These are phyloP conservation scores for Lichtheimia ramosa DNA, from an alignment of 371 early-diverging fungal species.

Conservation along the genomic window DNA sequence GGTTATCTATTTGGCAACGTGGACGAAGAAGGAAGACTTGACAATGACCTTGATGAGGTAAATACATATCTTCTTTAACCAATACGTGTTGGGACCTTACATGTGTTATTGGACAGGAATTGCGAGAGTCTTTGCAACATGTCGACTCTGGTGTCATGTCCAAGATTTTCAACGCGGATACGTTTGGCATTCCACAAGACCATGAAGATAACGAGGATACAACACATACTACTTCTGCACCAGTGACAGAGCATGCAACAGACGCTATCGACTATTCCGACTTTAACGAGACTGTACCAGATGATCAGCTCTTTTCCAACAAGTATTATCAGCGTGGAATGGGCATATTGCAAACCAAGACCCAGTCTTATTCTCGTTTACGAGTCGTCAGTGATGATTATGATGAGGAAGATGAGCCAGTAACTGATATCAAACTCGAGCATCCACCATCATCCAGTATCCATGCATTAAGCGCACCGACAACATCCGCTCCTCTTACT, in stretches of 20 bases:
- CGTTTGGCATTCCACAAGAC: constrained; percentile 49
- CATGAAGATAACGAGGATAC: constrained; percentile 32
- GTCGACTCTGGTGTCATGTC: constrained; percentile 53
- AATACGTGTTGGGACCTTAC: neutral
- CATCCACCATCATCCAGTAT: neutral
- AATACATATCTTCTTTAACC: neutral
- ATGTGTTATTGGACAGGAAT: constrained; percentile 52
- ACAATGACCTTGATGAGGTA: constrained; percentile 65
- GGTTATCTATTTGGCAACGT: constrained; percentile 88
- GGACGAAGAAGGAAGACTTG: constrained; percentile 79
- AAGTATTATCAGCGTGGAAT: constrained; percentile 41
- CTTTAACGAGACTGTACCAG: constrained; percentile 77
- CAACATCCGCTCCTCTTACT: constrained; percentile 2
- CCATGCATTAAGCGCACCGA: neutral
- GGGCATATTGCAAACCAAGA: constrained; percentile 30
- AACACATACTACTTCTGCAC: constrained; percentile 20
- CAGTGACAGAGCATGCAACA: constrained; percentile 45
- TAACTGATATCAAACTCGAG: constrained; percentile 10
- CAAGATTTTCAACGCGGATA: constrained; percentile 53
- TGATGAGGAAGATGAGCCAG: constrained; percentile 63
- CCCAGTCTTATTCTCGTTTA: constrained; percentile 22
- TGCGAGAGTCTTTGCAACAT: constrained; percentile 63
- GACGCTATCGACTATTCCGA: constrained; percentile 84
- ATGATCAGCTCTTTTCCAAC: constrained; percentile 48
- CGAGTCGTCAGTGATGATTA: constrained; percentile 56